phyloP scores from a whole-genome alignment of 2,329 filamentous ascomycete species.

The Lojkania enalia region DNA sequence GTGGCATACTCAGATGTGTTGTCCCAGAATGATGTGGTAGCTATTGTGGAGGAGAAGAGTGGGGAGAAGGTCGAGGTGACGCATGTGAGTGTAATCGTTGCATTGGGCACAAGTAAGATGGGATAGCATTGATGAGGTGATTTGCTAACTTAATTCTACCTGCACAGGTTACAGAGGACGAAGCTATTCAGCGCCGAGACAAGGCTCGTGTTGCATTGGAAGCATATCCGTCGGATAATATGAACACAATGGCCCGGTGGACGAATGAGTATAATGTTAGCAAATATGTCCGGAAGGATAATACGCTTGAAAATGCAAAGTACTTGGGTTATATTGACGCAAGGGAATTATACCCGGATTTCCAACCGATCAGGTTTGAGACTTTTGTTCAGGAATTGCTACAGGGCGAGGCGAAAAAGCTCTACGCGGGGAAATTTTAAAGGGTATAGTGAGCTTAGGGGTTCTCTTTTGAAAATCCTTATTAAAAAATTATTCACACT shows the following conservation, averaged over 20 bases:
- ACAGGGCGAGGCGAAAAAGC: slow-evolving; percentile 43
- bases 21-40: slow-evolving; percentile 53
- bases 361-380: slow-evolving; percentile 34
- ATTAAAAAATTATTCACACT: too few species aligned
- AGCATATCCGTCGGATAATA: not conserved
- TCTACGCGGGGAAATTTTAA: not conserved
- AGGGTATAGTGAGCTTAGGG: too few species aligned
- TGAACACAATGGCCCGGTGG: not conserved
- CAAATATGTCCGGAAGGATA: slow-evolving; percentile 59
- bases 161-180: not conserved
- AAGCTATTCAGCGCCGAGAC: not conserved
- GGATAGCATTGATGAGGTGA: not conserved
- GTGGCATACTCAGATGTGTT: slow-evolving; percentile 54
- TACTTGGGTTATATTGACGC: slow-evolving; percentile 59
- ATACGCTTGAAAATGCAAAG: slow-evolving; percentile 56
- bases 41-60: slow-evolving; percentile 51
- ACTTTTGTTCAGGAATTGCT: slow-evolving; percentile 48
- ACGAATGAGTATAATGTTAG: slow-evolving; percentile 6
- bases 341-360: slow-evolving; percentile 59
- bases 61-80: slow-evolving; percentile 53
- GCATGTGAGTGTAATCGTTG: slow-evolving; percentile 29
- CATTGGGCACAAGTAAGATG: not conserved
- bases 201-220: not conserved
- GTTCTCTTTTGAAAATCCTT: too few species aligned
- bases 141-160: not conserved